phyloP scores from a whole-genome alignment of 345 rosid species.

The Microthlaspi erraticum region DNA sequence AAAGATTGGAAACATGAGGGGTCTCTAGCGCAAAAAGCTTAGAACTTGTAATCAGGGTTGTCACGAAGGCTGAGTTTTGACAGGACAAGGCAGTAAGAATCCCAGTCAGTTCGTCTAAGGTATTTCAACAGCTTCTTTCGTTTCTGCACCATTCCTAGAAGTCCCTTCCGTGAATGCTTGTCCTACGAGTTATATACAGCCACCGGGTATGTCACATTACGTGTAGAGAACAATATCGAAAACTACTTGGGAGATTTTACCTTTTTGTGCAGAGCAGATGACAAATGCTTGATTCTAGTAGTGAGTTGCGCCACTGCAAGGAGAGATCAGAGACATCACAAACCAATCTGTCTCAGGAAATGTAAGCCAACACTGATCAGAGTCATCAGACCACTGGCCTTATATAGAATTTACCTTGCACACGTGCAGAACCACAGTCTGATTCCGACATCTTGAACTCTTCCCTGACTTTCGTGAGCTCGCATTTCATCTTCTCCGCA shows the following conservation, averaged over 20 bases:
- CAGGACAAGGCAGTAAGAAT: constrained; percentile 74
- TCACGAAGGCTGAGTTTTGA: constrained; percentile 85
- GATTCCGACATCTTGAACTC: constrained; percentile 94
- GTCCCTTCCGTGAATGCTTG: constrained; percentile 88
- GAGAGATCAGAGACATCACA: constrained; percentile 24
- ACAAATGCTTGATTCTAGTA: constrained; percentile 86
- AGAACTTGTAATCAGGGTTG: constrained; percentile 68
- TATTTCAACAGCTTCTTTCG: constrained; percentile 85
- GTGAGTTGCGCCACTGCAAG: constrained; percentile 93
- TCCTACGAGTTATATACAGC: constrained; percentile 55
- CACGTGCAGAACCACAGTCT: constrained; percentile 92
- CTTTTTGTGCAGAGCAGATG: constrained; percentile 77
- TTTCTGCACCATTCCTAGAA: constrained; percentile 74
- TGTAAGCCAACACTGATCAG: constrained; percentile 15
- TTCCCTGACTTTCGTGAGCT: constrained; percentile 81
- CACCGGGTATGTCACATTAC: not conserved
- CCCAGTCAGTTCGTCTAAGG: constrained; percentile 93
- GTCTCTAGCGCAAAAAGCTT: constrained; percentile 18
- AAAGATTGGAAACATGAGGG: not conserved
- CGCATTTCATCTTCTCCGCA: constrained; percentile 76
- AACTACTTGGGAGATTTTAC: constrained; percentile 45
- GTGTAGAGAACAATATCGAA: constrained; percentile 5
- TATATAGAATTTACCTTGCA: constrained; percentile 66
- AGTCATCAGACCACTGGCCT: constrained; percentile 14
- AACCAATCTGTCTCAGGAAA: constrained; percentile 10